Evolutionary conservation across 202 grass and related monocot genomes (phyloP).

Genomic region (Hordeum pubiflorum): DNA sequence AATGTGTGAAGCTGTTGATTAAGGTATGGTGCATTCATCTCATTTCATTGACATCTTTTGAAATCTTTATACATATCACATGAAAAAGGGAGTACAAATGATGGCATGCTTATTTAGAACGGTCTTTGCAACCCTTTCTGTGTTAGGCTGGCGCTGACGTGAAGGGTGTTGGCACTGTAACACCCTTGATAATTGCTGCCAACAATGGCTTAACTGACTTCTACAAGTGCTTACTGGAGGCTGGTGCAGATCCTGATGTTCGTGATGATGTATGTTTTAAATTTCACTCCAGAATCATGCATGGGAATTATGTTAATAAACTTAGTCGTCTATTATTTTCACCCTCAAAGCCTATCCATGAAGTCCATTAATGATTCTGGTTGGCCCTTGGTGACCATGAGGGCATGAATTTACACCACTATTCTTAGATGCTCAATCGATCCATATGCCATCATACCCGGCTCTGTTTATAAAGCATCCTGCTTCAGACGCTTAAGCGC

Average conservation of each 20-base stretch:
- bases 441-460: too few species aligned
- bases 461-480: too few species aligned
- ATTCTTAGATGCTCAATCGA: too few species aligned
- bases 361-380: too few species aligned
- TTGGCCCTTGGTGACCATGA: too few species aligned
- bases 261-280: conserved; percentile 21
- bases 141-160: conserved; percentile 40
- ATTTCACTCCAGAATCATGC: not conserved
- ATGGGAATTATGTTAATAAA: not conserved
- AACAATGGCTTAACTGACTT: conserved; percentile 11
- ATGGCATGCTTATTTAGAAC: not conserved
- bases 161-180: conserved; percentile 11
- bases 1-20: not conserved
- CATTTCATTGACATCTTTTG: too few species aligned
- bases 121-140: not conserved
- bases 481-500: too few species aligned
- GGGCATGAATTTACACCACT: too few species aligned
- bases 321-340: too few species aligned
- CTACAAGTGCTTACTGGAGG: conserved; percentile 27
- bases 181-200: conserved; percentile 23
- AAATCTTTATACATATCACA: too few species aligned
- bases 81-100: not conserved
- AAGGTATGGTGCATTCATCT: not conserved
- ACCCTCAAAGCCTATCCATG: too few species aligned
- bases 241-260: conserved; percentile 36